phyloP scores from a whole-genome alignment of 768 basidiomycete species.

The Inosperma sp. region DNA sequence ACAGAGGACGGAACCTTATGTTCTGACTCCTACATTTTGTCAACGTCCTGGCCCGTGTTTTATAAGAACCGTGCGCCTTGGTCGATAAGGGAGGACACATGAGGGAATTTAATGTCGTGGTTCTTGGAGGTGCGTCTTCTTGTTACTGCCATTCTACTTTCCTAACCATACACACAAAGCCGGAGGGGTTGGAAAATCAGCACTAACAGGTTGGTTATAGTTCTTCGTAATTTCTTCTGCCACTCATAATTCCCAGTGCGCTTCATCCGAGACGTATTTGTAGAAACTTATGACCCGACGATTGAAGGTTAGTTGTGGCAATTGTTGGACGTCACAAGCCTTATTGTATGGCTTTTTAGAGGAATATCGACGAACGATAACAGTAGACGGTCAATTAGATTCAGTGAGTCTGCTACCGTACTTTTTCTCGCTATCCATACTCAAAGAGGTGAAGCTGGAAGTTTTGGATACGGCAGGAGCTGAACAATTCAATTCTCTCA shows the following conservation, averaged over 20 bases:
- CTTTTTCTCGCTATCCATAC: background rate
- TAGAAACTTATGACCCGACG: constrained; percentile 78
- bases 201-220: constrained; percentile 51
- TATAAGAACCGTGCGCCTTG: constrained; percentile 1
- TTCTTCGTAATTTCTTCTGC: background rate
- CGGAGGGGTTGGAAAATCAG: constrained; percentile 87
- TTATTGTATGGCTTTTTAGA: constrained; percentile 39
- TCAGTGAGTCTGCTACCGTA: constrained; percentile 45
- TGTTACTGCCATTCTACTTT: constrained; percentile 6
- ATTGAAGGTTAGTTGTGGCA: constrained; percentile 81
- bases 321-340: no score
- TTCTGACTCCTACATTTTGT: no score
- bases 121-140: constrained; percentile 62
- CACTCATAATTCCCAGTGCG: constrained; percentile 41
- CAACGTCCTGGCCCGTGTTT: constrained; percentile 5
- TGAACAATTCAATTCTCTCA: constrained; percentile 79
- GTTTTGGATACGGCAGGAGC: constrained; percentile 81
- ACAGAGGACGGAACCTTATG: no score
- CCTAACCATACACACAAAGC: constrained; percentile 41
- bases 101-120: constrained; percentile 73
- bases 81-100: constrained; percentile 29
- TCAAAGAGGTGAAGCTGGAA: constrained; percentile 50
- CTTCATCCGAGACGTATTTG: constrained; percentile 67
- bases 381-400: constrained; percentile 60
- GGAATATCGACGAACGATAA: constrained; percentile 61